These are phyloP conservation scores for Sporothrix brunneoviolacea DNA, from an alignment of 2,329 filamentous ascomycete species.

Conservation along the genomic window DNA sequence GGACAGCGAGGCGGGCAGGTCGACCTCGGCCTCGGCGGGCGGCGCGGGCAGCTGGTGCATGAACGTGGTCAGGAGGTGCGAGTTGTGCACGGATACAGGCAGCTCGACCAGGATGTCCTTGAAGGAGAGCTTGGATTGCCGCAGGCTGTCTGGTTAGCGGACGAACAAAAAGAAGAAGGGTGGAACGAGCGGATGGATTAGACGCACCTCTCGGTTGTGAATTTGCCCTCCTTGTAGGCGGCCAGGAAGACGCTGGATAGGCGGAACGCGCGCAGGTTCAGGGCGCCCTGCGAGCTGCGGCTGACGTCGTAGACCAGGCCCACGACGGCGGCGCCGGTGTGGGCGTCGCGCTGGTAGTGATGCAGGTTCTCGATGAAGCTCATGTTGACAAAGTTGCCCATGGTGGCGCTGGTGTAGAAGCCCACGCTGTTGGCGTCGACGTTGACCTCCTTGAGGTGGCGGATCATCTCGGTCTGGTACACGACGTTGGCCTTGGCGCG, in stretches of 20 bases:
- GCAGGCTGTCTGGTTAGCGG: constrained; percentile 54
- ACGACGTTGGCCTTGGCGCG: constrained; percentile 81
- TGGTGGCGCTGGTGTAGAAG: constrained; percentile 97
- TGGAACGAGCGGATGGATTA: constrained; percentile 23
- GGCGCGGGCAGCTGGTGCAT: constrained; percentile 80
- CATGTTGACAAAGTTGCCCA: constrained; percentile 96
- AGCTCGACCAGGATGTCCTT: constrained; percentile 90
- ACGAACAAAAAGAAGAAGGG: not conserved
- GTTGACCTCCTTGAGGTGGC: constrained; percentile 92
- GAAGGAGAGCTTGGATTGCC: constrained; percentile 90
- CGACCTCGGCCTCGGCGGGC: constrained; percentile 56
- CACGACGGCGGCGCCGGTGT: constrained; percentile 78
- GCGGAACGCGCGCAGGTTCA: constrained; percentile 87
- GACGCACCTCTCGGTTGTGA: constrained; percentile 85
- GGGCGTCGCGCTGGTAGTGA: constrained; percentile 95
- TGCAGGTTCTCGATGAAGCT: constrained; percentile 97
- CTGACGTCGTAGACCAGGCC: constrained; percentile 92
- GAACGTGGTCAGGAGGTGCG: constrained; percentile 90
- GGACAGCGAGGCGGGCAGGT: constrained; percentile 70
- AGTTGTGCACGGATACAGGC: constrained; percentile 88
- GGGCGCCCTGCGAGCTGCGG: constrained; percentile 83
- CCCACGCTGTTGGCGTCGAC: constrained; percentile 96
- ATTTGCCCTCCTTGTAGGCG: constrained; percentile 94
- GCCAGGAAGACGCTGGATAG: constrained; percentile 82
- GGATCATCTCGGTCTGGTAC: constrained; percentile 97